Conservation (phyloP, 139 green algal species). For the Auxenochlorella pyrenoidosa region DNA sequence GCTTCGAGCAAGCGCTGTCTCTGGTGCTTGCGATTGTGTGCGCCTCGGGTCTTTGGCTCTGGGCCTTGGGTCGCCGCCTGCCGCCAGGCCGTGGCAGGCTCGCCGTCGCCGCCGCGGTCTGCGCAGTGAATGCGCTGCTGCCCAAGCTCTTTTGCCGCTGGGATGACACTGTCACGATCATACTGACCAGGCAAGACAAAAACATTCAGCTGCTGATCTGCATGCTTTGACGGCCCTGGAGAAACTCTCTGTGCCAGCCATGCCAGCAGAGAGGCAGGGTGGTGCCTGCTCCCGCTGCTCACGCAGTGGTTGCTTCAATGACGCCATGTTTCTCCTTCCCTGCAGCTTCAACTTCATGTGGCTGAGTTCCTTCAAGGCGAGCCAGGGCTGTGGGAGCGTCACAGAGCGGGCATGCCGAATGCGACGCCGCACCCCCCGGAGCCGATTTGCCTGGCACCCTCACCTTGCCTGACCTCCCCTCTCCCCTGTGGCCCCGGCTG, state of each 20-base stretch:
- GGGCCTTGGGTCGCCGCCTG: background rate
- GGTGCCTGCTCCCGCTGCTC: no score
- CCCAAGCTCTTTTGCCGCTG: conserved; percentile 15
- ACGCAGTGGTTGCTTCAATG: no score
- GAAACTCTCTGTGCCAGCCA: no score
- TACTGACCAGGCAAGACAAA: background rate
- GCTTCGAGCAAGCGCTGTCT: background rate
- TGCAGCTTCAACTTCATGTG: conserved; percentile 21
- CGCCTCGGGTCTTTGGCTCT: background rate
- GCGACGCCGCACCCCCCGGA: no score
- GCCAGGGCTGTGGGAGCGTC: no score
- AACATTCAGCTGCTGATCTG: background rate
- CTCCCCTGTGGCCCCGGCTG: background rate
- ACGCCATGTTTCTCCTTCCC: no score
- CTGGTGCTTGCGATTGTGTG: background rate
- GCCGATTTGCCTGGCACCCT: no score
- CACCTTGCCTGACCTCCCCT: background rate
- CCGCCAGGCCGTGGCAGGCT: background rate
- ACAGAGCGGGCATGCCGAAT: background rate
- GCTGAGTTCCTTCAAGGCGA: conserved; percentile 23
- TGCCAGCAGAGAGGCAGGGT: no score
- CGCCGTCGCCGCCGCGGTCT: background rate
- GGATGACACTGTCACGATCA: background rate
- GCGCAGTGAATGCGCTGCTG: background rate
- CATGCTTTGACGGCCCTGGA: background rate